Conservation (phyloP, 2,329 filamentous ascomycete genomes). For the Nigrospora sphaerica region DNA sequence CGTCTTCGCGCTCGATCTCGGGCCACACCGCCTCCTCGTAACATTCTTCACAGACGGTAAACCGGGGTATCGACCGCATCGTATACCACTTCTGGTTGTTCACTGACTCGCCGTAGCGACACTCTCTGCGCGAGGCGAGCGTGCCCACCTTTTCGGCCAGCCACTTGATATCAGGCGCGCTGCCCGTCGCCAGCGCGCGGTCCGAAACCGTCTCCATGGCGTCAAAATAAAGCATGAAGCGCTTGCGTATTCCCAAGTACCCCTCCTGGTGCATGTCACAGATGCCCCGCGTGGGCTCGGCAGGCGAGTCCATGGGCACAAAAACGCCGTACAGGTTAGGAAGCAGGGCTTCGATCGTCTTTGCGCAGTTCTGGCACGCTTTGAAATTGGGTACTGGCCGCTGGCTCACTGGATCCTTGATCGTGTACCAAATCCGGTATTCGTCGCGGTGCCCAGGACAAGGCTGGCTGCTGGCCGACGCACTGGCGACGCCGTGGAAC, state of each 20-base stretch:
- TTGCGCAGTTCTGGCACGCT: conserved; percentile 68
- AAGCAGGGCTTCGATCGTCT: conserved; percentile 64
- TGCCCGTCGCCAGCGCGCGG: conserved; percentile 33
- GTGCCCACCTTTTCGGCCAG: conserved; percentile 59
- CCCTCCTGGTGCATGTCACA: conserved; percentile 62
- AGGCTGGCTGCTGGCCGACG: conserved; percentile 47
- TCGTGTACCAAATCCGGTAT: conserved; percentile 65
- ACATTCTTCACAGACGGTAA: conserved; percentile 84
- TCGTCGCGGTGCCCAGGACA: conserved; percentile 52
- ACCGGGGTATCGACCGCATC: conserved; percentile 66
- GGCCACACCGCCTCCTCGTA: conserved; percentile 76
- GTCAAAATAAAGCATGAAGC: conserved; percentile 55
- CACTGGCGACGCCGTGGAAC: conserved; percentile 60
- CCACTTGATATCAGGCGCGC: conserved; percentile 47
- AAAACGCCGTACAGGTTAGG: conserved; percentile 67
- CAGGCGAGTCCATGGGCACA: conserved; percentile 38
- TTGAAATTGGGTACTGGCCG: conserved; percentile 62
- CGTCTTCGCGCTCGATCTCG: conserved; percentile 41
- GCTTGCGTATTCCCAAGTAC: conserved; percentile 26
- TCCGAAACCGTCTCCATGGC: conserved; percentile 52
- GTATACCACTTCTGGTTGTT: conserved; percentile 67
- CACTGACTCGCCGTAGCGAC: conserved; percentile 55
- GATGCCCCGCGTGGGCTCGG: conserved; percentile 38
- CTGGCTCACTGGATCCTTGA: conserved; percentile 62
- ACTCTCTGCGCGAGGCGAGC: conserved; percentile 53